Percentiles rank a stretch among this genome's conserved stretches.
Evolutionary conservation across 768 basidiomycete genomes (phyloP).

Genomic region (Termitomyces sp.): DNA sequence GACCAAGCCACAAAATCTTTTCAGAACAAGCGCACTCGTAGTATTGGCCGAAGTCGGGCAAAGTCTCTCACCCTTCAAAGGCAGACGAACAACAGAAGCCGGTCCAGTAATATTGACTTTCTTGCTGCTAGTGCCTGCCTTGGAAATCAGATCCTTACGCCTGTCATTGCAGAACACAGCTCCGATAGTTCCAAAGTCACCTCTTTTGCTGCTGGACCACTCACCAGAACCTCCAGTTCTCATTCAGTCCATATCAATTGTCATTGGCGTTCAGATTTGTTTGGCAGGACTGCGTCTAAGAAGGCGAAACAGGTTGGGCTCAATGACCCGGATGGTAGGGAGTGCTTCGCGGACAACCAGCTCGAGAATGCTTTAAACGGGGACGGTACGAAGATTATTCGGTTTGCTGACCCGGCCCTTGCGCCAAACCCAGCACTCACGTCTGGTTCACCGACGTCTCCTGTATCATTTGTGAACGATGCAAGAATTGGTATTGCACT

Average conservation of each 20-base stretch:
- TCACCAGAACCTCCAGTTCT: slow-evolving; percentile 23
- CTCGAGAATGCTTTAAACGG: slow-evolving; percentile 34
- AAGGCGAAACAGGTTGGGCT: slow-evolving; percentile 29
- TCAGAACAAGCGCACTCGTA: slow-evolving; percentile 58
- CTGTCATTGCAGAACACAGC: slow-evolving; percentile 25
- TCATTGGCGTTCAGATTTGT: slow-evolving; percentile 39
- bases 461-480: slow-evolving; percentile 22
- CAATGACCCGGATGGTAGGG: slow-evolving; percentile 14
- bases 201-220: slow-evolving; percentile 9
- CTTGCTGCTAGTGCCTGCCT: slow-evolving; percentile 63
- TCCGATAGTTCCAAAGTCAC: slow-evolving; percentile 14
- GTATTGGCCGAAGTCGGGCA: slow-evolving; percentile 55
- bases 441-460: slow-evolving; percentile 16
- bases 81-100: slow-evolving; percentile 19
- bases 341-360: slow-evolving; percentile 14
- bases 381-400: slow-evolving; percentile 36
- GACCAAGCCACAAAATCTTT: slow-evolving; percentile 55
- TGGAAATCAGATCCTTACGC: slow-evolving; percentile 56
- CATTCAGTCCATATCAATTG: slow-evolving; percentile 30
- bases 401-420: slow-evolving; percentile 36
- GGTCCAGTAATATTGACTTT: slow-evolving; percentile 43
- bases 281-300: slow-evolving; percentile 36
- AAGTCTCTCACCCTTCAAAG: slow-evolving; percentile 45
- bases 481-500: slow-evolving; percentile 29
- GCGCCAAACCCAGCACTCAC: slow-evolving; percentile 7